Conservation (phyloP, 371 early-diverging fungal genomes). For the Basidiobolus meristosporus region DNA sequence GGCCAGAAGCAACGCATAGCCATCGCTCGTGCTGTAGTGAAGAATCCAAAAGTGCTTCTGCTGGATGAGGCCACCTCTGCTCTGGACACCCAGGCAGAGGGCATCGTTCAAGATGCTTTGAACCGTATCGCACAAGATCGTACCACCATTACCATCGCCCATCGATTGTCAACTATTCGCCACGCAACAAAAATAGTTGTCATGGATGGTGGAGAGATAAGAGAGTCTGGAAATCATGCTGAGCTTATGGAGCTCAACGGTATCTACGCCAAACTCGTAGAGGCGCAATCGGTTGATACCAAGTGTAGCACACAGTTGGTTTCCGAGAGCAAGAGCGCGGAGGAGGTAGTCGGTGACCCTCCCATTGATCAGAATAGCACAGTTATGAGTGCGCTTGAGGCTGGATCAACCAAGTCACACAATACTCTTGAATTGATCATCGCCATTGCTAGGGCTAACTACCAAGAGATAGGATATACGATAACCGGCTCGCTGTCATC, state of each 20-base stretch:
- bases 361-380: no score
- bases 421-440: no score
- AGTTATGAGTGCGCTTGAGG: no score
- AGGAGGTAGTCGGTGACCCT: no score
- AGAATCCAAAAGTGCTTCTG: constrained; percentile 34
- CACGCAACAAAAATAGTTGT: constrained; percentile 75
- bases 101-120: constrained; percentile 62
- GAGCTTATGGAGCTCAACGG: constrained; percentile 26
- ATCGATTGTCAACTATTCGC: constrained; percentile 59
- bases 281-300: constrained; percentile 6
- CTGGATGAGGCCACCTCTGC: constrained; percentile 57
- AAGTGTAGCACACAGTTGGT: no score
- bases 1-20: constrained; percentile 41
- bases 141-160: constrained; percentile 87
- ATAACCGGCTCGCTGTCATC: constrained; percentile 6
- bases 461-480: constrained; percentile 7
- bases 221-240: constrained; percentile 58
- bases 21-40: constrained; percentile 62
- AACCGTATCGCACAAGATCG: constrained; percentile 54
- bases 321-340: no score
- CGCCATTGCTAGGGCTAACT: constrained; percentile 6
- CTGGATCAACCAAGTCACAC: no score
- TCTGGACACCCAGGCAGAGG: constrained; percentile 57
- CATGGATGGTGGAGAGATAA: constrained; percentile 42
- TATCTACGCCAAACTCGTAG: constrained; percentile 28